These are phyloP conservation scores for Xylariaceae sp. DNA, from an alignment of 2,329 filamentous ascomycete genomes.

Conservation along the genomic window DNA sequence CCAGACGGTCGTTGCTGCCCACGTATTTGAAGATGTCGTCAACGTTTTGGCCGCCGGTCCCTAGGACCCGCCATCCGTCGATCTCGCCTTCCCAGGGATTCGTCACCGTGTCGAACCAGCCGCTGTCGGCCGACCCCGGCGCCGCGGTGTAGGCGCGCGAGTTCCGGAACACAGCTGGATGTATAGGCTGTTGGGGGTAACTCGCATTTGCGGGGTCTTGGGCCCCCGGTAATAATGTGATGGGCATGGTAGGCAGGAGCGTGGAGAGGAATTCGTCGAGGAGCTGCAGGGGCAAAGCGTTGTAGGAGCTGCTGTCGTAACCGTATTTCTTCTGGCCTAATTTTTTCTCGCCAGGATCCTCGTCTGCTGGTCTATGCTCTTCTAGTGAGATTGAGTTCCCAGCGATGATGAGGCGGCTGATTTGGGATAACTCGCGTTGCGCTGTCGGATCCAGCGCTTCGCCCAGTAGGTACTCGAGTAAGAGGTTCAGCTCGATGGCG, in stretches of 20 bases:
- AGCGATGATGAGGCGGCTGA: slow-evolving; percentile 87
- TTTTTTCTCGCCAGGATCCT: slow-evolving; percentile 53
- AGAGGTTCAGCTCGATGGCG: slow-evolving; percentile 74
- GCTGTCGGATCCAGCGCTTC: slow-evolving; percentile 69
- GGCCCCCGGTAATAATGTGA: slow-evolving; percentile 86
- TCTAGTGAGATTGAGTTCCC: slow-evolving; percentile 76
- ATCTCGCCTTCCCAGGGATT: slow-evolving; percentile 94
- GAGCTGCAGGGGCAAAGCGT: slow-evolving; percentile 80
- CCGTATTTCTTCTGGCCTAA: slow-evolving; percentile 79
- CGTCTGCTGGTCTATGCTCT: slow-evolving; percentile 42
- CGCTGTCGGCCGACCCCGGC: slow-evolving; percentile 53
- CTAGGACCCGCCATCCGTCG: slow-evolving; percentile 86
- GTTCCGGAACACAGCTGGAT: slow-evolving; percentile 86
- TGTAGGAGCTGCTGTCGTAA: slow-evolving; percentile 89
- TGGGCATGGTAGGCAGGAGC: slow-evolving; percentile 82
- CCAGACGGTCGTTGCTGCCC: slow-evolving; percentile 74
- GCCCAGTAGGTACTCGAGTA: slow-evolving; percentile 87
- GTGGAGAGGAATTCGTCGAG: slow-evolving; percentile 83
- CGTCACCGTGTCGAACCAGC: slow-evolving; percentile 87
- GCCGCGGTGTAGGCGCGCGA: slow-evolving; percentile 70
- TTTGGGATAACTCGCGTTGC: slow-evolving; percentile 67
- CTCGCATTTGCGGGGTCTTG: slow-evolving; percentile 88
- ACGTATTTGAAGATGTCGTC: slow-evolving; percentile 95
- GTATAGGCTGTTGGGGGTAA: slow-evolving; percentile 91
- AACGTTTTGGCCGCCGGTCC: slow-evolving; percentile 89